Base-by-base conservation (phyloP, 148 eudicot genomes). In the Chenopodium quinoa region DNA sequence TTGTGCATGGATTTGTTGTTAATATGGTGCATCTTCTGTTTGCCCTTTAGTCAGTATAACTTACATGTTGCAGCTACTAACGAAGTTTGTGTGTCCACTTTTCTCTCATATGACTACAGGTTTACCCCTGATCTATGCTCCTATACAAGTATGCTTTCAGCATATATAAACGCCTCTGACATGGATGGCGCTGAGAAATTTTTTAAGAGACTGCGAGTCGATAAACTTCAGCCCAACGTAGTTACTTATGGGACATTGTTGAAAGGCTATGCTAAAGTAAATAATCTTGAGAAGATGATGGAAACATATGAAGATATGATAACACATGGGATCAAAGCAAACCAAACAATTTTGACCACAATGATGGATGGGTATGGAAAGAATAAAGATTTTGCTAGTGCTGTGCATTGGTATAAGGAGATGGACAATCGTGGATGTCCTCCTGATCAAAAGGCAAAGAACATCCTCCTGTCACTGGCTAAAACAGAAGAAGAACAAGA, bases 151-250 rank as follows among this genome's bases (percentile, higher is more conserved):
- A 88, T 95, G 97, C 72, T 95, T 82, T 90, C 91, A 72, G 92
- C 97, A 22, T 95, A 95, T 77, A 89, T 92, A 63, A 93, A 95
- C 82, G 97, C 98, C 69, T 76, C 97, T 37, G 97, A 95, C 86
- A 93, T 95, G 98, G 98, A 93, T 69, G 99, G 98, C 72, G 98
- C 99, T 20, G 98, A 92, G 85, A 96, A 90, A 78, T 93, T 96
- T 84, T 92, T 92, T 82, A 89, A 66, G 86, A 91, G 98, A 86
- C 79, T 95, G 70, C 90, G 78, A 83, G 86, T 81, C 64, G 99
- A 95, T 73, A 92, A 93, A 60, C 64, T 93, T 54, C 82, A 83
- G 83, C 93, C 93, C 22, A 93, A 88, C 79, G 86, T 92, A 9
- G 91, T 96, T 52, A 91, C 99, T 11, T 91, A 90, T 50, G 99